Evolutionary conservation across 2,329 filamentous ascomycete species (phyloP), one percentile per base, ranked within the genome.

Genomic region (Colletotrichum cereale): DNA sequence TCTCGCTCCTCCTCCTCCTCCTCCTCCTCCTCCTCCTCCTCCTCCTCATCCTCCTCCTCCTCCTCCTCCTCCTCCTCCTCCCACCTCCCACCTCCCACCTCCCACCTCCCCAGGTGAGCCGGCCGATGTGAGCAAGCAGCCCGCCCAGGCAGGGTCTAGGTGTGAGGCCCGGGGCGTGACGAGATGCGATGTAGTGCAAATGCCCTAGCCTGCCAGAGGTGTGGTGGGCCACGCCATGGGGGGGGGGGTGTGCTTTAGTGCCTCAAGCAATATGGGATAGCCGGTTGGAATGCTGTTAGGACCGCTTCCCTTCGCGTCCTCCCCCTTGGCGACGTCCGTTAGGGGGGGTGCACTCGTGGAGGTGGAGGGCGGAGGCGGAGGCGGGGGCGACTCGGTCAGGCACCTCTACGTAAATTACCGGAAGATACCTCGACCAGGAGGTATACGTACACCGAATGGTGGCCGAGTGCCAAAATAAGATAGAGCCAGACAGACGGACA

Each of bases 161-260:
- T 58, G 64, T n/a, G 58, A 67, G 65, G 57, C 48, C 63, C 29
- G 48, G 55, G 55, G 62, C 62, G 52, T 12, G 64, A 62, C 57
- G 63, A 40, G 62, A 67, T 67, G 67, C 48, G 42, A 62, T 62
- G 64, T 64, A 44, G 66, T 68, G 68, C 58, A 8, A 47, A 38
- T 55, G 56, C 56, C 56, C 31, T 57, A 26, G 31, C 55, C 26
- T 67, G 48, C 40, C 38, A 24, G 47, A 71, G 64, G 65, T 71
- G 57, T 63, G 64, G 68, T 71, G 65, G 65, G 52, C 68, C 65
- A 67, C 57, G 21, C 64, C 64, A 68, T 53, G 50, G 44, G 64
- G 11, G 56, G 63, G 50, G 44, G 64, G 11, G 56, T 56, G 16
- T 52, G 34, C 42, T 29, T 52, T 40, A 57, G 38, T 67, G 29